Base-by-base conservation (phyloP, 495 filamentous ascomycete species). In the Neurospora tetrasperma region DNA sequence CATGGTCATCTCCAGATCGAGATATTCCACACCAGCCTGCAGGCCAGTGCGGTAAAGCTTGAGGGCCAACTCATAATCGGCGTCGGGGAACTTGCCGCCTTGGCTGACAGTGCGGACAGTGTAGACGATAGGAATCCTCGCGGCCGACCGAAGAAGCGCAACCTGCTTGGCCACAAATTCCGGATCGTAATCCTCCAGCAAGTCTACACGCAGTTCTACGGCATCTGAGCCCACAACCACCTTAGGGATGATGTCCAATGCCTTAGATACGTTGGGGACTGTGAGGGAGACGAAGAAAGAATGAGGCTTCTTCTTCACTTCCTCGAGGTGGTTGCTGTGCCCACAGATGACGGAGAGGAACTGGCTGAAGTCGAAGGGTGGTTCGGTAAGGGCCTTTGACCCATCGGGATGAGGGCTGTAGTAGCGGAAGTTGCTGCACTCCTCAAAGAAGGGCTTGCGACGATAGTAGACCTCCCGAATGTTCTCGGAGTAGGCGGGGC, bases 391-490 rank as follows among this genome's bases (percentile, higher is more conserved):
- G 18, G 81, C 79, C 40, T 84, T 87, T 5, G 88, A 86, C 35
- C 88, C 86, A 68, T 88, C 85, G 12, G 86, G 81, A 74, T 88
- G 85, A 62, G 92, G 92, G 82, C 92, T 95, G 84, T 94, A 90
- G 84, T 96, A 97, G 77, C 97, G 93, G 79, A 92, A 91, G 80
- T 98, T 98, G 84, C 95, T 98, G 85, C 96, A 98, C 76, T 94
- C 90, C 72, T 91, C 85, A 82, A 92, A 98, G 90, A 93, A 96
- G 3, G 93, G 93, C 82, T 94, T 96, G 18, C 96, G 90, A 68
- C 96, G 91, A 68, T 94, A 84, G 88, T 95, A 98, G 40, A 99
- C 96, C 2, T 89, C 91, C 84, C 93, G 89, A 87, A 97, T 96
- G 73, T 98, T 92, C 76, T 97, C 96, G 16, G 93, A 89, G 79